Evolutionary conservation across 805 yeast genomes (phyloP).

Genomic region (Grigorovia transvaalensis): DNA sequence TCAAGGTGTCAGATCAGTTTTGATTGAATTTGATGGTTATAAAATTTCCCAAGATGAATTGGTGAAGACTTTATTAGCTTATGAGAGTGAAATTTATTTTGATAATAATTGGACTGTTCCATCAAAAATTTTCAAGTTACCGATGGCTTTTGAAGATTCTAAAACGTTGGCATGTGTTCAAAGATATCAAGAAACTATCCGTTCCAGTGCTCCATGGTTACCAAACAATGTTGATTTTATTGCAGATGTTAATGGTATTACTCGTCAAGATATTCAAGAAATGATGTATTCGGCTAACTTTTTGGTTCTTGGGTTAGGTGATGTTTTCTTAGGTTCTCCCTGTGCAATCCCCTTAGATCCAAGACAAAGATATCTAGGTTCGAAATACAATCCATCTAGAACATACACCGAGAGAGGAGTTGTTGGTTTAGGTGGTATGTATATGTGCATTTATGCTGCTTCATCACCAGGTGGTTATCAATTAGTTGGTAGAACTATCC

Average conservation of each 20-base stretch:
- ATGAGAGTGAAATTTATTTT: conserved; percentile 64
- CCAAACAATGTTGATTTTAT: conserved; percentile 96
- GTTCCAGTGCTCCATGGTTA: conserved; percentile 92
- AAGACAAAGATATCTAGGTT: conserved; percentile 81
- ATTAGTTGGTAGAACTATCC: conserved; percentile 90
- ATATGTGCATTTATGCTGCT: conserved; percentile 97
- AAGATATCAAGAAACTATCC: conserved; percentile 86
- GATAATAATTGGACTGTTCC: conserved; percentile 78
- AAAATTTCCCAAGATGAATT: conserved; percentile 51
- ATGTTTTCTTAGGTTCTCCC: conserved; percentile 95
- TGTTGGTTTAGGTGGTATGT: conserved; percentile 97
- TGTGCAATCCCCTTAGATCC: conserved; percentile 98
- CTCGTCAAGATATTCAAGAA: conserved; percentile 64
- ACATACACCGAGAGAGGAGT: conserved; percentile 94
- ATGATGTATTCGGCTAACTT: conserved; percentile 84
- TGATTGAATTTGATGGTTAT: conserved; percentile 69
- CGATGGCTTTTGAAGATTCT: conserved; percentile 94
- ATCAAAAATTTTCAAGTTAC: conserved; percentile 73
- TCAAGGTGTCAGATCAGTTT: conserved; percentile 91
- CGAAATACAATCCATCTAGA: conserved; percentile 93
- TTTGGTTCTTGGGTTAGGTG: conserved; percentile 91
- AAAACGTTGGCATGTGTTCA: conserved; percentile 82
- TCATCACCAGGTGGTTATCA: conserved; percentile 99
- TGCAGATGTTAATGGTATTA: conserved; percentile 76
- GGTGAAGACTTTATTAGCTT: conserved; percentile 54